Base-by-base conservation (phyloP, 331 rosid genomes). In the Spiraea crenata region DNA sequence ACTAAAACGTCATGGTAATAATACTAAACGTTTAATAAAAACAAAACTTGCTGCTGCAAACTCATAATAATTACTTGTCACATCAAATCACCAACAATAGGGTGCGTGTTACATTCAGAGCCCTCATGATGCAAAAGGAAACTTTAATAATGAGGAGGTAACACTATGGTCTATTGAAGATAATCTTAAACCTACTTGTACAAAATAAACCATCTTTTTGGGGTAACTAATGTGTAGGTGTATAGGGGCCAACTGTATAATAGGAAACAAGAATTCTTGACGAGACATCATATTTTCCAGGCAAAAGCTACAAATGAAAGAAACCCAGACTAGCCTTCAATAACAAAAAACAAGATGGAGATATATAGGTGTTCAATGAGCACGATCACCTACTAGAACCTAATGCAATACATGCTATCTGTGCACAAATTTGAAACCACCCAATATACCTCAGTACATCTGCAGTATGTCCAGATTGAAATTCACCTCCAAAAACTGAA, bases 391-490 rank as follows among this genome's bases (percentile, higher is more conserved):
- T 60, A 35, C 58, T 39, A 67, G 65, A 66, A 67, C 59, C 35
- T n/a, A 17, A 71, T 63, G 81, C 52, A 16, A 69, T 4, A 52
- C 16, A 57, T 39, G 40, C 69, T 65, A 54, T 57, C 55, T 58
- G 19, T 54, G 72, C 40, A 39, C 39, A 50, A 38, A 8, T 41
- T 60, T 10, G 25, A 42, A 79, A 81, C 73, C 59, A 49, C 34
- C 72, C 35, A 9, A 46, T 40, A 51, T 88, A 93, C 99, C 99
- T 91, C 31, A 81, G 79, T 75, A 93, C 95, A 75, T 93, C 99
- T 52, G 89, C 86, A 74, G 96, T 88, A 69, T 93, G 99, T 61
- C 99, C 99, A 5, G 97, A 93, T 84, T 93, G 99, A 91, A 93
- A 93, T 83, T 93, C 97, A 70, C 97, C 99, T 31, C 99, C 98